Base-by-base conservation (phyloP, 169 alveolate species). In the Eimeria necatrix region DNA sequence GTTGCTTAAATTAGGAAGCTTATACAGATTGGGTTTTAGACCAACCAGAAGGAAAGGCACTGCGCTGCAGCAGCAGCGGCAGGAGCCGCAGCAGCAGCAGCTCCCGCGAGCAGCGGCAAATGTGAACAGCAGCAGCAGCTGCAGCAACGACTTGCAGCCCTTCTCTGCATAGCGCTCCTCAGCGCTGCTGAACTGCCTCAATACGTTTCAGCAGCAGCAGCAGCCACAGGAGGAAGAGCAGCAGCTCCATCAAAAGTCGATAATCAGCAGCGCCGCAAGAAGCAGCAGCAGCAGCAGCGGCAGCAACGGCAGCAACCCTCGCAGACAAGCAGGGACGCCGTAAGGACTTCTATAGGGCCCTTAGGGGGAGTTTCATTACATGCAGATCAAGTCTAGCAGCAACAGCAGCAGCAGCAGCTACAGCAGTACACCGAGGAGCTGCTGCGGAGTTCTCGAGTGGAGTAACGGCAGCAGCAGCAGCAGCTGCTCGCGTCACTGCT, bases 391-490 rank as follows among this genome's bases (percentile, higher is more conserved):
- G 68, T 12, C 68, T 56, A 12, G 12, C 68, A 56, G 68, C 68
- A 56, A 18, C 68, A 56, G 68, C 68, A 56, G 68, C 68, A 56
- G 68, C 68, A 56, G 68, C 68, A 56, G 68, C 68, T 18, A 12
- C 20, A 12, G 20, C 68, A 56, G 12, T 56, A 56, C 22, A 10
- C 0, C 22, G 12, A 56, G 20, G 22, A 18, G 68, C 68, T 12
- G 12, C 68, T 12, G 12, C 22, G 68, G 68, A 18, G 20, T 56
- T 18, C 68, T 18, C 20, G 12, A 56, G 68, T 56, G 68, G 20
- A 56, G 68, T 3, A 56, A 18, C 68, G 20, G 68, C 68, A 56
- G 78, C 78, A 68, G 78, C 78, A n/a, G 78, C 78, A n/a, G 78
- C 78, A 68, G 14, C 9, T 18, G 32, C 32, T n/a, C 46, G 12